Percentiles rank a stretch among this genome's conserved stretches.
These are phyloP conservation scores for Sordaria brevicollis DNA, from an alignment of 495 filamentous ascomycete genomes.

Conservation along the genomic window DNA sequence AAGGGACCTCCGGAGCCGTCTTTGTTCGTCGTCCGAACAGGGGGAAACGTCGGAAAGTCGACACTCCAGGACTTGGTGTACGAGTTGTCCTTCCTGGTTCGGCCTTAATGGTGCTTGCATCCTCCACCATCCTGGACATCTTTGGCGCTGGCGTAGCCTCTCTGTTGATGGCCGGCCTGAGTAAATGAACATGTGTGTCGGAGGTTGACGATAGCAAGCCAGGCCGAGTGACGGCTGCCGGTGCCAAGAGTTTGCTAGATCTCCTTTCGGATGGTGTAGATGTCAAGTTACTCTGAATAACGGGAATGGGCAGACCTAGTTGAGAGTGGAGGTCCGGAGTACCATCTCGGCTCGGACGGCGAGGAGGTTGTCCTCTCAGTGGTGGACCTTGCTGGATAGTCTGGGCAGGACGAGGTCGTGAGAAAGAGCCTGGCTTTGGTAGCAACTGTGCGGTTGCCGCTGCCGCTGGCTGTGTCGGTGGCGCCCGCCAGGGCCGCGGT, in stretches of 20 bases:
- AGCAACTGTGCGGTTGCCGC: slow-evolving; percentile 12
- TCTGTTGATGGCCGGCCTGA: slow-evolving; percentile 22
- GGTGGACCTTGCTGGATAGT: slow-evolving; percentile 17
- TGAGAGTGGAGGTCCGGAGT: slow-evolving; percentile 54
- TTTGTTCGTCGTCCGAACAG: slow-evolving; percentile 69
- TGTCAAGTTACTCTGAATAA: slow-evolving; percentile 70
- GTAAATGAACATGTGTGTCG: slow-evolving; percentile 11
- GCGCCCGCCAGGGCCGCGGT: slow-evolving; percentile 18
- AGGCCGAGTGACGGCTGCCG: slow-evolving; percentile 21
- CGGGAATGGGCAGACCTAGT: slow-evolving; percentile 47
- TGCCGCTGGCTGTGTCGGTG: slow-evolving; percentile 20
- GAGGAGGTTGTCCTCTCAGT: slow-evolving; percentile 34
- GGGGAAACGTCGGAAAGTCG: slow-evolving; percentile 51
- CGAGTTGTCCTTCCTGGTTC: slow-evolving; percentile 24
- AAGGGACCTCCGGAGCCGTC: slow-evolving; percentile 41
- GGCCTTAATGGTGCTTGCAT: slow-evolving; percentile 13
- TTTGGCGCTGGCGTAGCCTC: slow-evolving; percentile 30
- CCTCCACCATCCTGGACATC: slow-evolving; percentile 13
- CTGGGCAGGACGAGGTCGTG: slow-evolving; percentile 17
- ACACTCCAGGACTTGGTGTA: slow-evolving; percentile 39
- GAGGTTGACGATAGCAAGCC: slow-evolving; percentile 18
- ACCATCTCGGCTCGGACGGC: slow-evolving; percentile 72
- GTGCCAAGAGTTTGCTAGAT: slow-evolving; percentile 27
- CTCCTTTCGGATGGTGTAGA: slow-evolving; percentile 35
- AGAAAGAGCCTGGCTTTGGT: slow-evolving; percentile 13